Evolutionary conservation across 2,329 filamentous ascomycete species (phyloP).

Genomic region (Colletotrichum limetticola): DNA sequence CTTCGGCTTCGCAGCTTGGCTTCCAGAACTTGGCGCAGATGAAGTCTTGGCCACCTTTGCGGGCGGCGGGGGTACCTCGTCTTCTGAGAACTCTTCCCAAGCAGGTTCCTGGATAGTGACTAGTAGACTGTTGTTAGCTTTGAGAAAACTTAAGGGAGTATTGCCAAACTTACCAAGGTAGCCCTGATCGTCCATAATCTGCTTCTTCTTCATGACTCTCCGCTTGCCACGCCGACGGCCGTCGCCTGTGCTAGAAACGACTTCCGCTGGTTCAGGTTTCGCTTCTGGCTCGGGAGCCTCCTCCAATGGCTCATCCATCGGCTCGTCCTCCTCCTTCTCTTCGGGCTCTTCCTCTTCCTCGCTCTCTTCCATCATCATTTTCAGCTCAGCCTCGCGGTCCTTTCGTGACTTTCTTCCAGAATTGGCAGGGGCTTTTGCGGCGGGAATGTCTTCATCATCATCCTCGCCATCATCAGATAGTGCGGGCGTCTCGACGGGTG

Average conservation of each 20-base stretch:
- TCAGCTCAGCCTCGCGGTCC: conserved; percentile 73
- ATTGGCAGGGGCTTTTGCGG: conserved; percentile 46
- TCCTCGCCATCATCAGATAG: conserved; percentile 64
- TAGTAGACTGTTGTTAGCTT: conserved; percentile 47
- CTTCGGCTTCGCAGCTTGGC: conserved; percentile 59
- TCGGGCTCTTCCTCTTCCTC: conserved; percentile 71
- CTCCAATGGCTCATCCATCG: conserved; percentile 52
- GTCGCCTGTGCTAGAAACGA: conserved; percentile 61
- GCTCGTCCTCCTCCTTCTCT: conserved; percentile 59
- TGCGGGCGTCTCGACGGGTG: conserved; percentile 43
- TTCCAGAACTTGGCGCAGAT: conserved; percentile 56
- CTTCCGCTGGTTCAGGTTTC: conserved; percentile 58
- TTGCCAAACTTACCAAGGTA: conserved; percentile 76
- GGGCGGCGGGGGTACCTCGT: conserved; percentile 71
- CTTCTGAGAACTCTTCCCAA: conserved; percentile 96
- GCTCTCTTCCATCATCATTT: conserved; percentile 80
- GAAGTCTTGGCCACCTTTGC: conserved; percentile 59
- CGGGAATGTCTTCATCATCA: conserved; percentile 62
- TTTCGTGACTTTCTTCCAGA: conserved; percentile 58
- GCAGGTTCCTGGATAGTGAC: conserved; percentile 86
- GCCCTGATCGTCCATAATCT: conserved; percentile 86
- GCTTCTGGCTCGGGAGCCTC: conserved; percentile 50
- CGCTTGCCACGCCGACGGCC: conserved; percentile 81
- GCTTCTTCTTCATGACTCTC: conserved; percentile 88
- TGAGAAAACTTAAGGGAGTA: background rate